Base-by-base conservation (phyloP, 208 protist species). In the Naegleria lovaniensis region DNA sequence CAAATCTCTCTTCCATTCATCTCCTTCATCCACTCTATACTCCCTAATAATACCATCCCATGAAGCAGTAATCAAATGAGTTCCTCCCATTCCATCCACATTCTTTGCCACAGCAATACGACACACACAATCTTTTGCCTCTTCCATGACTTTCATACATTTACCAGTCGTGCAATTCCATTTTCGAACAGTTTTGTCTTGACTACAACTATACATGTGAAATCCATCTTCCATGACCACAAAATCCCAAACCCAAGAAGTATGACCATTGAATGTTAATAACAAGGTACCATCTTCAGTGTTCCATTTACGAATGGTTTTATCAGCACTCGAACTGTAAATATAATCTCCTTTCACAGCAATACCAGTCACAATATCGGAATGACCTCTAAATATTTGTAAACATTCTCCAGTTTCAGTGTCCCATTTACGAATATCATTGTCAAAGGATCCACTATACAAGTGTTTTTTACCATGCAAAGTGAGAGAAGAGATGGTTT, bases 41-140 rank as follows among this genome's bases (percentile, higher is more conserved):
- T 88, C n/a, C n/a, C 85, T 88, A 39, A 88, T 88, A 16, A 33
- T 58, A 39, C 85, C 85, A 58, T 88, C 85, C 85, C 85, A 88
- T 39, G 41, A 58, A 38, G 41, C 43, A 38, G 41, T 38, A 5
- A 88, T 13, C 9, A 88, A 19, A 38, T 58, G 19, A 29, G 22
- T 88, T 13, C 11, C 33, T n/a, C 43, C 33, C 16, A 15, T 11
- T 36, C 29, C 67, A 79, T 79, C 67, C 19, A 36, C n/a, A 58
- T 58, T 48, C n/a, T 33, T 88, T 15, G n/a, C 16, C 33, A 51
- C 25, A 58, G 22, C 85, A 88, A 58, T 88, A 39, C 85, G 39
- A 39, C 29, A 40, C 5, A 58, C 85, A 58, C 85, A 58, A 88
- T 58, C 85, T 6, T 39, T 88, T 13, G 85, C 39, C 11, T 51